These are phyloP conservation scores for Thalassiosira ordinaria DNA, from an alignment of 352 stramenopile species.

Conservation along the genomic window DNA sequence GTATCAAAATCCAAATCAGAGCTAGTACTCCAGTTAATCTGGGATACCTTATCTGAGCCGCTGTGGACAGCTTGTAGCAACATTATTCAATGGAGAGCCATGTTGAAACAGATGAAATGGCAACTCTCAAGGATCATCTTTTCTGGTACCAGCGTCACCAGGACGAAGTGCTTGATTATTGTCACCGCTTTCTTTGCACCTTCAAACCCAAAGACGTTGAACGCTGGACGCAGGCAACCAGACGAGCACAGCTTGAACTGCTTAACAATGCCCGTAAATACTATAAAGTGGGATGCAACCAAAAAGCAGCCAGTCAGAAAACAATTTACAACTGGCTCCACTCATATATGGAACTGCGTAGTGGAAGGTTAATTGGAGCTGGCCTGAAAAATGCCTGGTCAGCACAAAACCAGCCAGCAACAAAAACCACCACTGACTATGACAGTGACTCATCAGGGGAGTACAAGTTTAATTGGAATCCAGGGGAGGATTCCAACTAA, in stretches of 20 bases:
- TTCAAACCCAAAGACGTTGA: background rate
- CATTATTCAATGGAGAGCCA: background rate
- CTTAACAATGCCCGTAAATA: conserved; percentile 6
- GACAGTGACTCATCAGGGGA: background rate
- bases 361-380: background rate
- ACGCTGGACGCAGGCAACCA: background rate
- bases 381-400: too few species aligned
- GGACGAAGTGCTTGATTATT: conserved; percentile 23
- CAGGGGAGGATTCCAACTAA: too few species aligned
- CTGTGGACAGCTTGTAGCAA: background rate
- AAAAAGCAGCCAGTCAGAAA: background rate
- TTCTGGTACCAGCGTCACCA: conserved; percentile 13
- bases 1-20: background rate
- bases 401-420: background rate
- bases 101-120: background rate
- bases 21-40: background rate
- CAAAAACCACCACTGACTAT: background rate
- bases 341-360: background rate
- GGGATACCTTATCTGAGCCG: background rate
- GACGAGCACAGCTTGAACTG: conserved; percentile 2
- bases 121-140: background rate
- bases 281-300: background rate
- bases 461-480: background rate
- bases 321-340: conserved; percentile 15
- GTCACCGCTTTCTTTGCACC: background rate